A percentile compares a stretch with the other conserved stretches of the same genome.
Evolutionary conservation across 2,329 filamentous ascomycete genomes (phyloP).

Genomic region (Berkeleyomyces basicola): DNA sequence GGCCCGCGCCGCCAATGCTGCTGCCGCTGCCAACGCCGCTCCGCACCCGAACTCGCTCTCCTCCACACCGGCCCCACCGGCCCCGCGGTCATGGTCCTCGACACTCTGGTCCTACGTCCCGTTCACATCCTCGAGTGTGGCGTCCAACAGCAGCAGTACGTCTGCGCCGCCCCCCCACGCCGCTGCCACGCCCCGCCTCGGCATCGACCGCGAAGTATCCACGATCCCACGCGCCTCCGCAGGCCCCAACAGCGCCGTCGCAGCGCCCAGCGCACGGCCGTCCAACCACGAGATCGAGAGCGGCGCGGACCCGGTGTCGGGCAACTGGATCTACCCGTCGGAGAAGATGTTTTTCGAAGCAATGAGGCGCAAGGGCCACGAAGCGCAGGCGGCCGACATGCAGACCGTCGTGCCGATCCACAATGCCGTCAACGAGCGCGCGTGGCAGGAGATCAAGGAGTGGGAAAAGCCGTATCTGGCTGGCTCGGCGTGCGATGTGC

Average conservation of each 20-base stretch:
- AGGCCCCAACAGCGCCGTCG: conserved; percentile 16
- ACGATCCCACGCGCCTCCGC: conserved; percentile 52
- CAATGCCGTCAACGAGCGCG: conserved; percentile 94
- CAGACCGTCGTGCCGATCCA: conserved; percentile 88
- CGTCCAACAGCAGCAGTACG: conserved; percentile 8
- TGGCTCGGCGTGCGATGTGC: conserved; percentile 45
- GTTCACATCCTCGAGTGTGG: conserved; percentile 22
- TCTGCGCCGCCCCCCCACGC: conserved; percentile 7
- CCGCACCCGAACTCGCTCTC: conserved; percentile 18
- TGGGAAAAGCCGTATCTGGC: conserved; percentile 63
- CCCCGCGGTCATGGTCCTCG: conserved; percentile 27
- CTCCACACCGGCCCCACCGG: conserved; percentile 6
- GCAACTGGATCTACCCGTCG: conserved; percentile 95
- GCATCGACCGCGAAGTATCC: conserved; percentile 55
- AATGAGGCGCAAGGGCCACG: conserved; percentile 79
- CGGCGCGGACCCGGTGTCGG: conserved; percentile 47
- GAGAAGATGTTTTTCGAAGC: conserved; percentile 98
- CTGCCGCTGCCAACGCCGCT: conserved; percentile 16
- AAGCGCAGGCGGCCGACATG: conserved; percentile 59
- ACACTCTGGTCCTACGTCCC: conserved; percentile 27
- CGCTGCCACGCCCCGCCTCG: conserved; percentile 27
- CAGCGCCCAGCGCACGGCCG: conserved; percentile 25
- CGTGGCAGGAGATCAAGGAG: conserved; percentile 77
- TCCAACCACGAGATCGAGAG: conserved; percentile 70
- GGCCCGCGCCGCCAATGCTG: conserved; percentile 29